Evolutionary conservation across 257 asterid genomes (phyloP), one percentile per base, ranked within the genome.

Genomic region (Salvia splendens): DNA sequence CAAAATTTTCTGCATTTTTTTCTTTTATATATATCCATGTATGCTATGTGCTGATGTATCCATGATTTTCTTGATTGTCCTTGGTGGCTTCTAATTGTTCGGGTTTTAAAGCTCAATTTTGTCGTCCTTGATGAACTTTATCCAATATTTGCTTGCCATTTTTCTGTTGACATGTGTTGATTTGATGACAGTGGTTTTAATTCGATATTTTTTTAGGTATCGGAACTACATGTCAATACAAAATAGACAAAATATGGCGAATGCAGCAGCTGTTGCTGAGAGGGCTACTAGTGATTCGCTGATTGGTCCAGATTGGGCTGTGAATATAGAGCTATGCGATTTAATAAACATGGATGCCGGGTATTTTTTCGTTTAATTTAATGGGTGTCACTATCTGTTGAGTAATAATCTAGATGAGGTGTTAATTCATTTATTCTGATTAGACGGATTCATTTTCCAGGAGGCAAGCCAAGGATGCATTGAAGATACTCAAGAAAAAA

Each of bases 301-400:
- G 84, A 81, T 78, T 77, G 99, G 97, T 77, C 99, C 99, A 48
- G 99, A 94, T 77, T 94, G 99, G 99, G 96, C 97, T 42, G 84
- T 94, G 41, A 94, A 94, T 75, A 78, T 94, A 8, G 99, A 94
- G 85, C 91, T 94, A 20, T 94, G 99, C 48, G 99, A 94, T 76
- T 74, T 88, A 38, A 82, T 90, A 48, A 94, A 88, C 74, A 71
- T 76, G 75, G 83, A 90, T 64, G 97, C 95, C 43, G 95, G 95
- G 96, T 94, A 85, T 56, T 49, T 53, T 69, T 32, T 12, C 15
- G 56, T 75, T 51, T 54, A 36, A 41, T 59, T 57, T 16, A 24
- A 11, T 6, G 16, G 10, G 20, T 61, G 47, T 12, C 46, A 50
- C 48, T 43, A 47, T 7, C 15, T 8, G 38, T 38, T 2, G 30